A percentile compares a stretch with the other conserved stretches of the same genome.
These are phyloP conservation scores for Diaporthe citrichinensis DNA, from an alignment of 2,329 filamentous ascomycete species.

Conservation along the genomic window DNA sequence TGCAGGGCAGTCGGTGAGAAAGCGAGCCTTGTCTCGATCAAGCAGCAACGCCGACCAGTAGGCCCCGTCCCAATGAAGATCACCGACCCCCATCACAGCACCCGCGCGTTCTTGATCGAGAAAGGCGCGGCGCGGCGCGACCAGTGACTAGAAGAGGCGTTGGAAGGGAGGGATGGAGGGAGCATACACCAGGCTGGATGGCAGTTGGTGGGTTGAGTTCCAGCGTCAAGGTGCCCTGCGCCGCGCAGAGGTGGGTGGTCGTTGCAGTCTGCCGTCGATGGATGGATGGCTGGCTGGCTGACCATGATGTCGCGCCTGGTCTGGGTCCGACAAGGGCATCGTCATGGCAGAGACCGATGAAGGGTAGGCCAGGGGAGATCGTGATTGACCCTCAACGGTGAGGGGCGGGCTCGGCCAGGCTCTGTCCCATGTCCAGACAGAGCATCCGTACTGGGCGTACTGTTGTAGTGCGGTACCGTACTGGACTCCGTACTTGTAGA, in stretches of 20 bases:
- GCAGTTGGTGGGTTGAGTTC: conserved; percentile 34
- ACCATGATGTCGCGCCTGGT: conserved; percentile 26
- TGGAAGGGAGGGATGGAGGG: conserved; percentile 28
- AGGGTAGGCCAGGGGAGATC: conserved; percentile 12
- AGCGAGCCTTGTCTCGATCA: conserved; percentile 51
- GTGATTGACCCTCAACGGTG: conserved; percentile 29
- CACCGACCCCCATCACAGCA: conserved; percentile 50
- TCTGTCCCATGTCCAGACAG: conserved; percentile 28
- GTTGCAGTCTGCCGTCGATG: neutral
- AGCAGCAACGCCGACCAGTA: conserved; percentile 54
- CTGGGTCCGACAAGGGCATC: conserved; percentile 20
- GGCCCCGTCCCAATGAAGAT: conserved; percentile 55
- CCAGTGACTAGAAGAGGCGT: conserved; percentile 40
- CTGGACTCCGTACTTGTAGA: conserved; percentile 26
- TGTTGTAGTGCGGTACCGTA: conserved; percentile 11
- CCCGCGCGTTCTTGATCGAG: conserved; percentile 52
- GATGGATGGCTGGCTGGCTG: conserved; percentile 9
- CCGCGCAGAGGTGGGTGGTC: conserved; percentile 7
- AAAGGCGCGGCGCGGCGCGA: conserved; percentile 47
- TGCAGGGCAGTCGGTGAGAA: conserved; percentile 43
- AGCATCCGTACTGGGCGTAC: neutral
- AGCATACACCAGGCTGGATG: conserved; percentile 30
- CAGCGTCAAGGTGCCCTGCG: conserved; percentile 22
- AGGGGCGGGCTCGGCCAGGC: conserved; percentile 32
- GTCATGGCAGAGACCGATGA: conserved; percentile 15